phyloP scores from a whole-genome alignment of 805 yeast genomes.

The Saturnispora zaruensis region DNA sequence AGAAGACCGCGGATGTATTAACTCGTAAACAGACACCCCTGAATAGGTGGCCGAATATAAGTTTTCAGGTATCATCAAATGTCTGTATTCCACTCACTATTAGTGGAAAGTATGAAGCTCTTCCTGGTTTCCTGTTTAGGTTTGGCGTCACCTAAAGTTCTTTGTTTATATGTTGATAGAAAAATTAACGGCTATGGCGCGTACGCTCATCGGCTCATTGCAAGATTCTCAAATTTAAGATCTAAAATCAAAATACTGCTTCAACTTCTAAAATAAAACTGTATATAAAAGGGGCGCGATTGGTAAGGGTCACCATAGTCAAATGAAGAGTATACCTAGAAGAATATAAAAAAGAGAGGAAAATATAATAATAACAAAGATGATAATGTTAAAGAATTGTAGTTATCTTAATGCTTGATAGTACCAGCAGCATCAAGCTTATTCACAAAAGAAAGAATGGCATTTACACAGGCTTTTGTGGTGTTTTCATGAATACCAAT shows the following conservation, averaged over 20 bases:
- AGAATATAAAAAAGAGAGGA: not conserved
- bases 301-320: too few relatives aligned
- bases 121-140: not conserved
- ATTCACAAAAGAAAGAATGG: slow-evolving; percentile 59
- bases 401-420: slow-evolving; percentile 4
- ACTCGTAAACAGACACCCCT: slow-evolving; percentile 78
- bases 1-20: slow-evolving; percentile 56
- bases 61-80: slow-evolving; percentile 20
- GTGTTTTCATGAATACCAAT: slow-evolving; percentile 89
- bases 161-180: not conserved
- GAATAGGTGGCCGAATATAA: slow-evolving; percentile 72
- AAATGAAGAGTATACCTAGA: not conserved
- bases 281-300: not conserved
- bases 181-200: not conserved
- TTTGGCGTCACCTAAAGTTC: not conserved
- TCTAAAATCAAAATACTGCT: not conserved
- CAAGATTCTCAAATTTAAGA: not conserved
- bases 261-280: not conserved
- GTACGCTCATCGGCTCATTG: slow-evolving; percentile 4
- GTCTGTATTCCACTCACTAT: not conserved
- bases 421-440: slow-evolving; percentile 25
- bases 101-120: not conserved
- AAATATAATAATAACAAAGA: not conserved
- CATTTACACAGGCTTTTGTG: slow-evolving; percentile 71
- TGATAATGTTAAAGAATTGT: not conserved